Conservation (phyloP, 192 early-diverging fungal species). For the Podila minutissima region DNA sequence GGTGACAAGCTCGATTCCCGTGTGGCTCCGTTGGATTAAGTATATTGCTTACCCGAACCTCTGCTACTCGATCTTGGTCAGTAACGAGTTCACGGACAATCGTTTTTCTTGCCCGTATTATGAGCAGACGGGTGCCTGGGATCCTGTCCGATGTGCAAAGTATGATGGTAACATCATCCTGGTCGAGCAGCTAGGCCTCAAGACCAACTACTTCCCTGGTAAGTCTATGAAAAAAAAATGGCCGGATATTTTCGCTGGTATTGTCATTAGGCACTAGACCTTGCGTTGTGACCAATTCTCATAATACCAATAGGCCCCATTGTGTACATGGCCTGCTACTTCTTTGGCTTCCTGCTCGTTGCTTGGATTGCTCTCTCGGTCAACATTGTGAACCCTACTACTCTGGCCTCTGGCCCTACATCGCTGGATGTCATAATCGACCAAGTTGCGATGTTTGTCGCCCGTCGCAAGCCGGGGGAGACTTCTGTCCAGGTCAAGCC, state of each 20-base stretch:
- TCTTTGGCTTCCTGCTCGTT: constrained; percentile 25
- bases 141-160: constrained; percentile 20
- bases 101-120: constrained; percentile 23
- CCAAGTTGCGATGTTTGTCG: constrained; percentile 4
- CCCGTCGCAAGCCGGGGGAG: neutral
- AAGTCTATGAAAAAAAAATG: neutral
- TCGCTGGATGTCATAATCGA: constrained; percentile 31
- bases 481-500: neutral
- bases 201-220: constrained; percentile 26
- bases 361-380: constrained; percentile 29
- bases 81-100: constrained; percentile 40
- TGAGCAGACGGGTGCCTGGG: constrained; percentile 17
- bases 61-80: constrained; percentile 32
- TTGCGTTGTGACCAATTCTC: neutral
- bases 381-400: constrained; percentile 37
- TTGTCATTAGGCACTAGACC: neutral
- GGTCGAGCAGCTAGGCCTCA: constrained; percentile 13
- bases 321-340: constrained; percentile 16
- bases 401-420: constrained; percentile 31
- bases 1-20: constrained; percentile 38
- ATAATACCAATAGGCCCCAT: constrained; percentile 13
- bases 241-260: neutral
- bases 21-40: constrained; percentile 41
- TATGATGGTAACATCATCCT: constrained; percentile 38
- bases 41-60: constrained; percentile 33